These are phyloP conservation scores for Acacia crassicarpa DNA, from an alignment of 306 rosid genomes.

Conservation along the genomic window DNA sequence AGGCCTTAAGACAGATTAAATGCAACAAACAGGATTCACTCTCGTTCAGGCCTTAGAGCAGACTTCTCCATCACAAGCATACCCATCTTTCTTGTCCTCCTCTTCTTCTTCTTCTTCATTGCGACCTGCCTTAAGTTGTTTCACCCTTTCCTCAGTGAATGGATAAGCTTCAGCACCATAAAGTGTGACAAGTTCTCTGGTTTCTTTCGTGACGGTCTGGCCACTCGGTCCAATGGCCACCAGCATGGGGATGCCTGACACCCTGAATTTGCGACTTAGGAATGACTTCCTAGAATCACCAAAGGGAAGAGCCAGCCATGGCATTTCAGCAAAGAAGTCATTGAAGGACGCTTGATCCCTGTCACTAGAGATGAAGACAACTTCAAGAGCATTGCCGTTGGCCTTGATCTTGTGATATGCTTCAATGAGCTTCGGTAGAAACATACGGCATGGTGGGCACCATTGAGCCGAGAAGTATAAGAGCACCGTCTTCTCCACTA, in stretches of 20 bases:
- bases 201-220: constrained; percentile 63
- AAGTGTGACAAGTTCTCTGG: constrained; percentile 36
- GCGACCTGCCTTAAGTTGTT: constrained; percentile 47
- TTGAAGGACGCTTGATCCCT: constrained; percentile 60
- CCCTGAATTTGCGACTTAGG: constrained; percentile 57
- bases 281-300: constrained; percentile 68
- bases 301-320: constrained; percentile 85
- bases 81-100: not conserved
- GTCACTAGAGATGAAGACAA: constrained; percentile 76
- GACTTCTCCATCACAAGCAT: constrained; percentile 65
- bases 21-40: not conserved
- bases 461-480: constrained; percentile 89
- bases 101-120: constrained; percentile 41
- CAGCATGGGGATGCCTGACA: constrained; percentile 61
- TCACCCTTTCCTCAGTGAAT: constrained; percentile 56
- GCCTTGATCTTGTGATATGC: constrained; percentile 66
- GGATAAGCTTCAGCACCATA: constrained; percentile 78
- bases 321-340: constrained; percentile 69
- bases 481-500: constrained; percentile 71
- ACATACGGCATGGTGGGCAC: constrained; percentile 80
- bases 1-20: not conserved
- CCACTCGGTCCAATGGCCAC: constrained; percentile 71
- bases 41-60: constrained; percentile 47
- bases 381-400: constrained; percentile 59
- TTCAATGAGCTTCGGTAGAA: constrained; percentile 66